A percentile compares a stretch with the other conserved stretches of the same genome.
These are phyloP conservation scores for Brachypodium distachyon DNA, from an alignment of 202 grass and related monocot species.

Conservation along the genomic window DNA sequence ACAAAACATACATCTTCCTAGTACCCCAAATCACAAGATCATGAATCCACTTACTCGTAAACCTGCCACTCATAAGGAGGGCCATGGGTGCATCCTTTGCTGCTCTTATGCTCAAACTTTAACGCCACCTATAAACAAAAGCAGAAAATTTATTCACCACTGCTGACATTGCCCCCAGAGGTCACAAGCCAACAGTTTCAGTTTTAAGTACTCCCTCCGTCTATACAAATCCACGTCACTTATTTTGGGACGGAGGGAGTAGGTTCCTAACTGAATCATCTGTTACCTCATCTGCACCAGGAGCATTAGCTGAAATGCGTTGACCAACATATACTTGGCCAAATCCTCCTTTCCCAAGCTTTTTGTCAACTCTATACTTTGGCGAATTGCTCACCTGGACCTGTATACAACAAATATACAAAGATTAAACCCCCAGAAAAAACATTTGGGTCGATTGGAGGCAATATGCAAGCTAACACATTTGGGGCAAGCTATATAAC, in stretches of 20 bases:
- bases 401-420: slow-evolving; percentile 34
- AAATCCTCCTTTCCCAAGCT: slow-evolving; percentile 98
- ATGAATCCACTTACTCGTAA: slow-evolving; percentile 69
- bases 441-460: background rate
- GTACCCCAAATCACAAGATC: slow-evolving; percentile 9
- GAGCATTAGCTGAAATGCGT: slow-evolving; percentile 45
- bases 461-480: background rate
- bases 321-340: slow-evolving; percentile 97
- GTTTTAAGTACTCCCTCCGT: too few species aligned
- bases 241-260: background rate
- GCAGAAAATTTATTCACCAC: background rate
- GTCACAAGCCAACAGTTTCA: background rate
- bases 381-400: slow-evolving; percentile 88
- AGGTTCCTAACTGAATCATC: background rate
- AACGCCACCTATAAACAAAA: slow-evolving; percentile 62
- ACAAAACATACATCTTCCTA: slow-evolving; percentile 11
- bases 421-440: background rate
- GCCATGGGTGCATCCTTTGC: slow-evolving; percentile 86
- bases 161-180: background rate
- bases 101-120: slow-evolving; percentile 95
- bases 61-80: slow-evolving; percentile 96
- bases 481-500: background rate
- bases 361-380: slow-evolving; percentile 76
- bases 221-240: too few species aligned
- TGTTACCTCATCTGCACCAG: slow-evolving; percentile 68